Percentiles rank a stretch among this genome's conserved stretches.
Evolutionary conservation across 345 rosid species (phyloP).

Genomic region (Anacardium occidentale): DNA sequence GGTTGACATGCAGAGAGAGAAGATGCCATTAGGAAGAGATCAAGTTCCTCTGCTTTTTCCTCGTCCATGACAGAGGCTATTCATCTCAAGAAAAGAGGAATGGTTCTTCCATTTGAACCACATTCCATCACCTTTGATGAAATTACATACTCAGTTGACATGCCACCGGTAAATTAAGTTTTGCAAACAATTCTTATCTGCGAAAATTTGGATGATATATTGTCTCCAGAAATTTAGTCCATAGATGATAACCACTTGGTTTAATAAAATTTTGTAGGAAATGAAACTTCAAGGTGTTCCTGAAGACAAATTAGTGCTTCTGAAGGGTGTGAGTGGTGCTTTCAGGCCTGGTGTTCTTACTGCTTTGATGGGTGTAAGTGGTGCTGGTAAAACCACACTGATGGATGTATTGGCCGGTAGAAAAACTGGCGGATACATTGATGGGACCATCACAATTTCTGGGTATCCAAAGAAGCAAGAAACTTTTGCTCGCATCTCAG

Average conservation of each 20-base stretch:
- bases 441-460: slow-evolving; percentile 41
- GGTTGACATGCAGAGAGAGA: not conserved
- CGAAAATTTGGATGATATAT: not conserved
- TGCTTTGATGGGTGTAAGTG: slow-evolving; percentile 61
- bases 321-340: slow-evolving; percentile 51
- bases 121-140: no score
- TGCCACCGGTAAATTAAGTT: slow-evolving; percentile 51
- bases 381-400: slow-evolving; percentile 59
- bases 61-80: not conserved
- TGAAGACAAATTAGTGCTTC: slow-evolving; percentile 46
- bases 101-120: slow-evolving; percentile 66
- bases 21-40: not conserved
- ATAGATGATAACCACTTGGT: not conserved
- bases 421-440: slow-evolving; percentile 53
- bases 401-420: slow-evolving; percentile 62
- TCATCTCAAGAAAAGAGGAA: slow-evolving; percentile 42
- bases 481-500: slow-evolving; percentile 55
- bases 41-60: not conserved
- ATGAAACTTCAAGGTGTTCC: slow-evolving; percentile 44
- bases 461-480: slow-evolving; percentile 61
- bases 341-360: no score
- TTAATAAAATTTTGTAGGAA: slow-evolving; percentile 31
- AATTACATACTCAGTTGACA: slow-evolving; percentile 50
- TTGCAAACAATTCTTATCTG: not conserved
- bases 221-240: not conserved